Evolutionary conservation across 192 early-diverging fungal genomes (phyloP).

Genomic region (Coemansia sp.): DNA sequence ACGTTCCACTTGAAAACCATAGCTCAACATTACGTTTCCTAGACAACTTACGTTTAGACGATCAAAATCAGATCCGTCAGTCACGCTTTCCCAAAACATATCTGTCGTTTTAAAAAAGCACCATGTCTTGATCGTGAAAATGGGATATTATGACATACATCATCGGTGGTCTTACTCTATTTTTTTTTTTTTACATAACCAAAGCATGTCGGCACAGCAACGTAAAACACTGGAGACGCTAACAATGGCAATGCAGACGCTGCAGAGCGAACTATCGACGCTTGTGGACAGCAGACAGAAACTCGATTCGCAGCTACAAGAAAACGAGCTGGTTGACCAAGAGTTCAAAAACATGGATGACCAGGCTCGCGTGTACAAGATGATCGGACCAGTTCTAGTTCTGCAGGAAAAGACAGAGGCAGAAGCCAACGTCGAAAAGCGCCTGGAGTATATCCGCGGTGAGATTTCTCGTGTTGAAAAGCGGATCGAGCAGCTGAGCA

Average conservation of each 20-base stretch:
- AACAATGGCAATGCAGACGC: slow-evolving; percentile 64
- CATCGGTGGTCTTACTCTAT: neutral
- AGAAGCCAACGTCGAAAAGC: slow-evolving; percentile 84
- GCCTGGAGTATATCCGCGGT: slow-evolving; percentile 81
- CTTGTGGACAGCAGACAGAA: slow-evolving; percentile 72
- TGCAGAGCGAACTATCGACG: slow-evolving; percentile 77
- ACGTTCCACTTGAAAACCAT: too few species aligned
- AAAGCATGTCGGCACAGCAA: slow-evolving; percentile 22
- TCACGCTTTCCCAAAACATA: too few species aligned
- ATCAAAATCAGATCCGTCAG: too few species aligned
- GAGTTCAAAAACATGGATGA: slow-evolving; percentile 85
- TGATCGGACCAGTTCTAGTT: slow-evolving; percentile 93
- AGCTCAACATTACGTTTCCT: too few species aligned
- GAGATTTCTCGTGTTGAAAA: slow-evolving; percentile 88
- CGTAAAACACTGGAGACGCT: slow-evolving; percentile 65
- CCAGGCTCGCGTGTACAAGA: slow-evolving; percentile 87
- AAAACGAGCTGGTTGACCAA: slow-evolving; percentile 90
- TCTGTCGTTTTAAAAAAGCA: too few species aligned
- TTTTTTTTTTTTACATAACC: slow-evolving; percentile 1
- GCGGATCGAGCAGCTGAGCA: slow-evolving; percentile 73
- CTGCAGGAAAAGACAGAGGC: slow-evolving; percentile 91
- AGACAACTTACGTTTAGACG: too few species aligned
- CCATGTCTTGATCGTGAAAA: too few species aligned
- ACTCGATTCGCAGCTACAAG: slow-evolving; percentile 93
- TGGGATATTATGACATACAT: neutral